A percentile compares a stretch with the other conserved stretches of the same genome.
Evolutionary conservation across 306 rosid species (phyloP).

Genomic region (Canavalia ensiformis): DNA sequence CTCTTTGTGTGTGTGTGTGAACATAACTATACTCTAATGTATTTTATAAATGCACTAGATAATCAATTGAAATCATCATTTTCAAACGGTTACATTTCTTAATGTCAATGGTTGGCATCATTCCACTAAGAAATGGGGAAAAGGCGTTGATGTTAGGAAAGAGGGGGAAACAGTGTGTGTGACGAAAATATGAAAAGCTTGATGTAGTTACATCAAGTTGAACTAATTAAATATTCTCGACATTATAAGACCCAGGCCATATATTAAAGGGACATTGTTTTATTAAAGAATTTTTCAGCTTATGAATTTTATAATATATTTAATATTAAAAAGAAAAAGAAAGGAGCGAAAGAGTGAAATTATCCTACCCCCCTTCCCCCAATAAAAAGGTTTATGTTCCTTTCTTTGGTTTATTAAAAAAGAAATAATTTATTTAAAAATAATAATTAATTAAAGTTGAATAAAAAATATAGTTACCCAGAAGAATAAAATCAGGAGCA

Average conservation of each 20-base stretch:
- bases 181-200: slow-evolving; percentile 18
- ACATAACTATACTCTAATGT: neutral
- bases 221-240: slow-evolving; percentile 20
- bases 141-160: neutral
- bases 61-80: slow-evolving; percentile 12
- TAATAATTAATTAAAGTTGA: neutral
- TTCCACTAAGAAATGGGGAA: neutral
- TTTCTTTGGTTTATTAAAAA: too few relatives aligned
- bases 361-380: too few relatives aligned
- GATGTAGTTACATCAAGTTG: slow-evolving; percentile 7
- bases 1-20: neutral
- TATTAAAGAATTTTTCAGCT: neutral
- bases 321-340: neutral
- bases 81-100: neutral
- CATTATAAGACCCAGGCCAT: neutral
- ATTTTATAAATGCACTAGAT: neutral
- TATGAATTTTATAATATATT: neutral
- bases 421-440: neutral
- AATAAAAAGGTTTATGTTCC: too few relatives aligned
- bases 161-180: neutral
- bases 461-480: neutral
- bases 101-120: slow-evolving; percentile 25
- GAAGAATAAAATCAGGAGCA: neutral
- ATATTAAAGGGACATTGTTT: neutral
- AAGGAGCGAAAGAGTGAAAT: neutral